Conservation (phyloP, 495 filamentous ascomycete species). For the Cladorrhinum samala region DNA sequence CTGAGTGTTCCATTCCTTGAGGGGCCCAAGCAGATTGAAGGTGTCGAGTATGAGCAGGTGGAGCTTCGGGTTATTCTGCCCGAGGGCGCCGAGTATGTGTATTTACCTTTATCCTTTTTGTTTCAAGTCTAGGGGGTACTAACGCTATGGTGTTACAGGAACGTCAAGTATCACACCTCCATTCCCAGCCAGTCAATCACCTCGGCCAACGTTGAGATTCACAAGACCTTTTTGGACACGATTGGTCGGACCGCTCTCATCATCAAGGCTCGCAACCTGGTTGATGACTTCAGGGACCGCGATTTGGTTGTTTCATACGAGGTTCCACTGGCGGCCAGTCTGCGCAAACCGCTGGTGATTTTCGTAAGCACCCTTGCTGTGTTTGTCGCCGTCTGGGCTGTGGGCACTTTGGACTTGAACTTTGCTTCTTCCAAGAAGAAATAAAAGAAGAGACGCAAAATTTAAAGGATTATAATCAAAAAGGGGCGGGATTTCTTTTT, state of each 20-base stretch:
- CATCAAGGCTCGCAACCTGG: conserved; percentile 75
- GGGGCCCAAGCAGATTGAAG: conserved; percentile 77
- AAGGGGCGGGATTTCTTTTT: conserved; percentile 4
- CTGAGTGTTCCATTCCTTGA: conserved; percentile 95
- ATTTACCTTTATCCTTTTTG: background rate
- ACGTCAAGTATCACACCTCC: conserved; percentile 60
- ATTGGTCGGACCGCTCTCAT: conserved; percentile 77
- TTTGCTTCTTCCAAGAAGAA: conserved; percentile 33
- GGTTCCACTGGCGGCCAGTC: conserved; percentile 63
- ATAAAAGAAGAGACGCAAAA: conserved; percentile 12
- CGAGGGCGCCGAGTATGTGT: conserved; percentile 79
- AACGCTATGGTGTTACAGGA: conserved; percentile 35
- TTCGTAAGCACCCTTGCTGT: conserved; percentile 67
- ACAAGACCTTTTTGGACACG: conserved; percentile 89
- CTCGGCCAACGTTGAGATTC: conserved; percentile 42
- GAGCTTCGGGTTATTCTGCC: conserved; percentile 78
- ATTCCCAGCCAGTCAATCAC: conserved; percentile 54
- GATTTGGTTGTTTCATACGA: conserved; percentile 86
- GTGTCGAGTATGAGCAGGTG: conserved; percentile 76
- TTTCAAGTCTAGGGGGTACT: background rate
- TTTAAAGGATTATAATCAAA: conserved; percentile 17
- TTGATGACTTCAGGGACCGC: conserved; percentile 78
- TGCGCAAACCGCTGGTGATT: conserved; percentile 82
- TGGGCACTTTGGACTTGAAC: conserved; percentile 66
- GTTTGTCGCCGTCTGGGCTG: conserved; percentile 67